Base-by-base conservation (phyloP, 73 alveolate species). In the Paramecium biaurelia region DNA sequence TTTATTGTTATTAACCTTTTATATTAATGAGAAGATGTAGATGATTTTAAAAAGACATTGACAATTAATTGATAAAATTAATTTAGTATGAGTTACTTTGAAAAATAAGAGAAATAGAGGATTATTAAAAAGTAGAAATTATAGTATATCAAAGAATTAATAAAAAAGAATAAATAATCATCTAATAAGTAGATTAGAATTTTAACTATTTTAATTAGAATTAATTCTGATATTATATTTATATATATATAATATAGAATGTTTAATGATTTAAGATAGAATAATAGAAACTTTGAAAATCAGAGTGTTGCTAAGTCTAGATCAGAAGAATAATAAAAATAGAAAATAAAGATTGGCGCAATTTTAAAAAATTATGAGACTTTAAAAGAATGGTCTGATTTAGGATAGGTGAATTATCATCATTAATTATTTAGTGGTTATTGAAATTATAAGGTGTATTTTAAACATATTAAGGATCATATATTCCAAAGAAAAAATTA, bases 321-420 rank as follows among this genome's bases (percentile, higher is more conserved):
- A 63, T 30, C 84, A 9, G 84, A 23, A 4, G 45, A 63, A 63
- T 26, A 63, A 63, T 32, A 30, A 38, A 79, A 42, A 42, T 79
- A 38, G 24, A 79, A 42, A 23, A 42, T 79, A 8, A 63, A 63
- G 24, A 63, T 63, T 7, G 41, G 38, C 1, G 45, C 24, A 20
- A 42, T 41, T 37, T 47, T 41, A 10, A 79, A 79, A 24, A 42
- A 9, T 23, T 79, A 79, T 79, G 90, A 41, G 37, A 10, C 28
- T 11, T 20, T 79, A 12, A 79, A 79, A 23, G 74, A 79, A 79
- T 79, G 90, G 76, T 41, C 53, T 18, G 90, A 79, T 79, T 76
- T 79, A 79, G 90, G 76, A 79, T 79, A 42, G 76, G 90, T 79
- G 32, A 79, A 42, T 79, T 79, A 26, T 79, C 70, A 23, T 12